Conservation (phyloP, 2,329 filamentous ascomycete species). For the Diaporthe citri region DNA sequence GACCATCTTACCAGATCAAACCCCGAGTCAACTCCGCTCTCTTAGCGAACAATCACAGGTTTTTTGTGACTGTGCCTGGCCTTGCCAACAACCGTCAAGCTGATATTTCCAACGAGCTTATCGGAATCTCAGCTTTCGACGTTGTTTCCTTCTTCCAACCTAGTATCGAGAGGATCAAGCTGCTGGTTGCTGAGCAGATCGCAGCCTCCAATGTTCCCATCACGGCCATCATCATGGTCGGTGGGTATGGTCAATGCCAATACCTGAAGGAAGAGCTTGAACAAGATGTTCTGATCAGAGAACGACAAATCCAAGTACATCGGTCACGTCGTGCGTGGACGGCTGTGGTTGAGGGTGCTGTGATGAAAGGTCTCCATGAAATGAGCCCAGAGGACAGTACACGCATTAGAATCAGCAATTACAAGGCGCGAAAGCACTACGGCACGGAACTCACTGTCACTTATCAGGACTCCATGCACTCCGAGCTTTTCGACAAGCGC, state of each 20-base stretch:
- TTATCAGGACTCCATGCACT: constrained; percentile 50
- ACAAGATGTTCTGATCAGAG: neutral
- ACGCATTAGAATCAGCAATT: constrained; percentile 54
- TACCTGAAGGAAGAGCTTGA: constrained; percentile 49
- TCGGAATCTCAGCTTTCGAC: constrained; percentile 54
- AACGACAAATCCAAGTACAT: constrained; percentile 53
- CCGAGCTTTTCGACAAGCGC: constrained; percentile 48
- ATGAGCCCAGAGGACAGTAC: constrained; percentile 50
- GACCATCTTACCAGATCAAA: neutral
- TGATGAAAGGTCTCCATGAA: constrained; percentile 60
- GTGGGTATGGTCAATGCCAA: constrained; percentile 59
- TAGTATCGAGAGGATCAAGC: constrained; percentile 57
- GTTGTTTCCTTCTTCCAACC: constrained; percentile 59
- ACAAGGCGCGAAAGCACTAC: constrained; percentile 59
- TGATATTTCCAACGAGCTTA: constrained; percentile 54
- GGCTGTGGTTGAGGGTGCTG: constrained; percentile 64
- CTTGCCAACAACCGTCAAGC: constrained; percentile 52
- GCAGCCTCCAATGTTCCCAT: constrained; percentile 51
- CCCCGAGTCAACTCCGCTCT: neutral
- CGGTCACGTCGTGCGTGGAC: constrained; percentile 64
- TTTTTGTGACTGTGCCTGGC: constrained; percentile 53
- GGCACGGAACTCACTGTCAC: constrained; percentile 52
- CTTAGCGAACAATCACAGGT: constrained; percentile 41
- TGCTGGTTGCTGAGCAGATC: constrained; percentile 59
- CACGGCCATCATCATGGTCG: constrained; percentile 8